Percentiles rank a stretch among this genome's conserved stretches.
These are phyloP conservation scores for Niebla homalea DNA, from an alignment of 495 filamentous ascomycete genomes.

Conservation along the genomic window DNA sequence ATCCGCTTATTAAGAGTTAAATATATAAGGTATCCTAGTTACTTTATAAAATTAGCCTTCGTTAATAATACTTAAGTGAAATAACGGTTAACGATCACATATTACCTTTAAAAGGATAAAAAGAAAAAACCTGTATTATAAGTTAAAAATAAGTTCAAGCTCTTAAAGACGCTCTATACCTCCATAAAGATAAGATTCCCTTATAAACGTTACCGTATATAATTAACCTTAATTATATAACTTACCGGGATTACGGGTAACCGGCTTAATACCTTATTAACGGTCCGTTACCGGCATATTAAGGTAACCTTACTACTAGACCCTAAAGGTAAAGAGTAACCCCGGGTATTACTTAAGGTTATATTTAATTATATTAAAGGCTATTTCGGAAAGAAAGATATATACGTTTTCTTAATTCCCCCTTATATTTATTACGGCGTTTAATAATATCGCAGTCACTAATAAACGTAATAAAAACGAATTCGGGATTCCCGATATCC, in stretches of 20 bases:
- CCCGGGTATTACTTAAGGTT: not conserved
- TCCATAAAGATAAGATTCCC: not conserved
- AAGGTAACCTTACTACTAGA: conserved; percentile 1
- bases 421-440: no score
- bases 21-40: no score
- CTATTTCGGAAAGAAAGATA: no score
- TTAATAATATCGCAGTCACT: no score
- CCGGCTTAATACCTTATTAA: not conserved
- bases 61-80: not conserved
- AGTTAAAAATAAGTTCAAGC: not conserved
- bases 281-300: not conserved
- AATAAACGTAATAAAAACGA: no score
- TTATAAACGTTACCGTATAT: not conserved
- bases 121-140: not conserved
- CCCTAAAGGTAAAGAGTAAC: not conserved
- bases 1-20: no score
- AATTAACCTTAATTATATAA: no score
- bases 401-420: no score
- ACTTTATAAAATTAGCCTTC: not conserved
- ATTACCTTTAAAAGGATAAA: no score
- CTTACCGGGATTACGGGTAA: no score
- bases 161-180: conserved; percentile 3
- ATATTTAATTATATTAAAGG: conserved; percentile 1
- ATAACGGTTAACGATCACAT: not conserved
- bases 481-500: no score